Percentiles rank a stretch among this genome's conserved stretches.
These are phyloP conservation scores for Phragmites australis DNA, from an alignment of 176 grass and related monocot genomes.

Conservation along the genomic window DNA sequence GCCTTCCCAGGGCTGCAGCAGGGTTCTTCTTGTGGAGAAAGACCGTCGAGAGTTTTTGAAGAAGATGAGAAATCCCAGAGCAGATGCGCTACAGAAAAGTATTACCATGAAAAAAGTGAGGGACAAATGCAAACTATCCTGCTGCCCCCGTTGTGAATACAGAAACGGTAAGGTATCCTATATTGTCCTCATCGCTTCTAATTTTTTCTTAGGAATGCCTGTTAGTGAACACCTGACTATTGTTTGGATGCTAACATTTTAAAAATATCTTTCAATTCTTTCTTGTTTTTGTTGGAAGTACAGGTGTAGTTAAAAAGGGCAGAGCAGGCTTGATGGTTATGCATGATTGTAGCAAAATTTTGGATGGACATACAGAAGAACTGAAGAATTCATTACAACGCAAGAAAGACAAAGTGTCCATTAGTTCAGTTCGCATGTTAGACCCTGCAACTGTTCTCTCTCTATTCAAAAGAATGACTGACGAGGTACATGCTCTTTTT, in stretches of 20 bases:
- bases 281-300: constrained; percentile 45
- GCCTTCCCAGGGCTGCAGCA: constrained; percentile 69
- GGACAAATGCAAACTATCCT: constrained; percentile 84
- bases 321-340: constrained; percentile 52
- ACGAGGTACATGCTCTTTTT: constrained; percentile 59
- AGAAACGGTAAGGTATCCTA: constrained; percentile 59
- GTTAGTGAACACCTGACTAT: background rate
- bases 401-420: constrained; percentile 64
- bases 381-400: constrained; percentile 56
- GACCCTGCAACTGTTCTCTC: constrained; percentile 62
- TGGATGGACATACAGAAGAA: constrained; percentile 67
- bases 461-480: constrained; percentile 82
- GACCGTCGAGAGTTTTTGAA: constrained; percentile 66
- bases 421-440: constrained; percentile 49
- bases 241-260: constrained; percentile 23
- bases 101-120: constrained; percentile 80
- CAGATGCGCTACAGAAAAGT: constrained; percentile 56
- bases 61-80: constrained; percentile 87
- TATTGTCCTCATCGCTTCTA: background rate
- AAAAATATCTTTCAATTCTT: background rate
- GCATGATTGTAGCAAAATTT: constrained; percentile 78
- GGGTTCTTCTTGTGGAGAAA: constrained; percentile 75
- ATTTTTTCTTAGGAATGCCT: background rate
- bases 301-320: constrained; percentile 86
- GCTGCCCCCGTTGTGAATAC: constrained; percentile 78